Percentiles rank a stretch among this genome's conserved stretches.
Evolutionary conservation across 768 basidiomycete species (phyloP).

Genomic region (Amanita thiersii): DNA sequence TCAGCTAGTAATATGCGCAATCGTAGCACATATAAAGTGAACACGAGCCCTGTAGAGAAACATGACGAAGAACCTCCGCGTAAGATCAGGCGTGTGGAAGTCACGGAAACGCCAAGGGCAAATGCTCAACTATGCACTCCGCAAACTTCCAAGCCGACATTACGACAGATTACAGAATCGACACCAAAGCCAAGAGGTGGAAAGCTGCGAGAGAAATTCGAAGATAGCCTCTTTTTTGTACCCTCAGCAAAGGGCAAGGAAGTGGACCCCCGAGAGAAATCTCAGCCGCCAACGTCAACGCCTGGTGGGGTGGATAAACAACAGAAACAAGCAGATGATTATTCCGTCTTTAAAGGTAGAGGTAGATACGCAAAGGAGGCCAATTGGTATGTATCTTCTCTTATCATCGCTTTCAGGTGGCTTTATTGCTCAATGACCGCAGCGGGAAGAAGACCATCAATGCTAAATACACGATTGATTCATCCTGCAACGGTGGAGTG

Average conservation of each 20-base stretch:
- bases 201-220: no score
- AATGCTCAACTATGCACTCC: background rate
- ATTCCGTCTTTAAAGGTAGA: conserved; percentile 45
- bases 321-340: conserved; percentile 24
- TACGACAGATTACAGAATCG: no score
- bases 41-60: background rate
- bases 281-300: conserved; percentile 11
- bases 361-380: conserved; percentile 45
- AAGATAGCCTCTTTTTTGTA: no score
- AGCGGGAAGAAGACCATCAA: conserved; percentile 45
- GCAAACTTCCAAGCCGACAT: background rate
- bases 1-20: background rate
- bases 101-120: background rate
- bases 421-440: background rate
- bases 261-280: conserved; percentile 14
- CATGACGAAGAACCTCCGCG: conserved; percentile 1
- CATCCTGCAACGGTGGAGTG: conserved; percentile 54
- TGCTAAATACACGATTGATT: conserved; percentile 58
- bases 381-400: conserved; percentile 19
- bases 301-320: conserved; percentile 15
- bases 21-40: background rate
- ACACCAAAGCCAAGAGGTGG: no score
- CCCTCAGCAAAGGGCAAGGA: conserved; percentile 12
- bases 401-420: background rate
- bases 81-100: conserved; percentile 5